These are phyloP conservation scores for Collybiopsis luxurians DNA, from an alignment of 768 basidiomycete genomes.

Conservation along the genomic window DNA sequence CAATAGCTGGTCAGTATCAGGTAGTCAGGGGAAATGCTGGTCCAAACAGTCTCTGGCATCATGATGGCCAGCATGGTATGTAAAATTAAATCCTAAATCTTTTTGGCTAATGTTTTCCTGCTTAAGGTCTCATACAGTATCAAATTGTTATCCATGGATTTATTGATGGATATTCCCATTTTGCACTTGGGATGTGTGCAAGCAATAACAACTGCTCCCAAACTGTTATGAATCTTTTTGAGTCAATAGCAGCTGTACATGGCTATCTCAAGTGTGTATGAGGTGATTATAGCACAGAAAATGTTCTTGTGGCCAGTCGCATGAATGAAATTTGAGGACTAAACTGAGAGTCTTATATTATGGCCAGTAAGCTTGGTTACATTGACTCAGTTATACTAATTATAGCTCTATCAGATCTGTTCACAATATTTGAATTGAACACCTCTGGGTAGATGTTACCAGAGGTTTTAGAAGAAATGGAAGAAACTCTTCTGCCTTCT, in stretches of 20 bases:
- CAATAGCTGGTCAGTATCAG: too few species aligned
- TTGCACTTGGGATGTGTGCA: conserved; percentile 17
- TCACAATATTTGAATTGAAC: conserved; percentile 8
- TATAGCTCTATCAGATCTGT: conserved; percentile 12
- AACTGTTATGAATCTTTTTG: conserved; percentile 25
- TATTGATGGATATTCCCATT: background rate
- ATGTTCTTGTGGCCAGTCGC: conserved; percentile 8
- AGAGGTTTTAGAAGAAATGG: conserved; percentile 1
- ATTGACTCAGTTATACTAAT: background rate
- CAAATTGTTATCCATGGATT: background rate
- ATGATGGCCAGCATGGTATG: too few species aligned
- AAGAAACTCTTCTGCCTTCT: background rate
- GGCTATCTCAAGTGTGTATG: conserved; percentile 20
- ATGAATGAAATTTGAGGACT: background rate
- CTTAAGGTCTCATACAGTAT: too few species aligned
- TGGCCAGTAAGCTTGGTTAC: background rate
- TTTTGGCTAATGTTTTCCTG: too few species aligned
- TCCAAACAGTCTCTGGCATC: too few species aligned
- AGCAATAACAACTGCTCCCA: conserved; percentile 23
- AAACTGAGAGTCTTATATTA: conserved; percentile 16
- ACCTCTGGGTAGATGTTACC: conserved; percentile 3
- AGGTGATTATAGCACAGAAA: conserved; percentile 12
- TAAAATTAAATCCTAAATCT: too few species aligned
- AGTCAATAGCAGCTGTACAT: background rate
- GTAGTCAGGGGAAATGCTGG: too few species aligned